Evolutionary conservation across 2,329 filamentous ascomycete genomes (phyloP).

Genomic region (Sordariomycetes sp.): DNA sequence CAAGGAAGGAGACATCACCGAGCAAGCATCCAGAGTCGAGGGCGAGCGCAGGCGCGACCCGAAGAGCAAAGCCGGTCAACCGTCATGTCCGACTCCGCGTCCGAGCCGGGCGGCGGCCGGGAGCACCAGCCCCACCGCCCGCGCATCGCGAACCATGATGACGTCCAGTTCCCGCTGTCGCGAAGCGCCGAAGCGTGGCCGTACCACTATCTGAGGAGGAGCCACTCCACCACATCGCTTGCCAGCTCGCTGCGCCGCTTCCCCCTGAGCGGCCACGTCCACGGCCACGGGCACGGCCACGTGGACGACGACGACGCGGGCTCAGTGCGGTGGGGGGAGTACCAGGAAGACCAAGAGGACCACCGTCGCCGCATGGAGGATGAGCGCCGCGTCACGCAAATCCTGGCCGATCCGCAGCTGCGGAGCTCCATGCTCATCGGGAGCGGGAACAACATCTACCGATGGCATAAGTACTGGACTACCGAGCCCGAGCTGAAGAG

Average conservation of each 20-base stretch:
- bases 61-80: background rate
- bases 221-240: slow-evolving; percentile 20
- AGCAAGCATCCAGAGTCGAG: background rate
- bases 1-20: too few species aligned
- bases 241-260: slow-evolving; percentile 1
- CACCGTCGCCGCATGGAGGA: slow-evolving; percentile 32
- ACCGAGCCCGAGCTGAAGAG: slow-evolving; percentile 57
- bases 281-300: background rate
- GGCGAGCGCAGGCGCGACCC: background rate
- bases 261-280: background rate
- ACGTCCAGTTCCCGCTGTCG: background rate
- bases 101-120: background rate
- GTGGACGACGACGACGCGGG: slow-evolving; percentile 8
- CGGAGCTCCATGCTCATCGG: slow-evolving; percentile 80
- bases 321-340: slow-evolving; percentile 10
- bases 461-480: slow-evolving; percentile 81
- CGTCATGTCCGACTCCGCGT: background rate
- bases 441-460: slow-evolving; percentile 72
- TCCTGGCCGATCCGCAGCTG: slow-evolving; percentile 58
- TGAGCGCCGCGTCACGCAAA: slow-evolving; percentile 43
- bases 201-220: slow-evolving; percentile 13
- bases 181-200: background rate
- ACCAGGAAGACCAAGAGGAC: slow-evolving; percentile 15
- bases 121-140: background rate
- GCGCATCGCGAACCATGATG: background rate